These are phyloP conservation scores for Ganoderma meredithae DNA, from an alignment of 1,284 basidiomycete genomes.

Conservation along the genomic window DNA sequence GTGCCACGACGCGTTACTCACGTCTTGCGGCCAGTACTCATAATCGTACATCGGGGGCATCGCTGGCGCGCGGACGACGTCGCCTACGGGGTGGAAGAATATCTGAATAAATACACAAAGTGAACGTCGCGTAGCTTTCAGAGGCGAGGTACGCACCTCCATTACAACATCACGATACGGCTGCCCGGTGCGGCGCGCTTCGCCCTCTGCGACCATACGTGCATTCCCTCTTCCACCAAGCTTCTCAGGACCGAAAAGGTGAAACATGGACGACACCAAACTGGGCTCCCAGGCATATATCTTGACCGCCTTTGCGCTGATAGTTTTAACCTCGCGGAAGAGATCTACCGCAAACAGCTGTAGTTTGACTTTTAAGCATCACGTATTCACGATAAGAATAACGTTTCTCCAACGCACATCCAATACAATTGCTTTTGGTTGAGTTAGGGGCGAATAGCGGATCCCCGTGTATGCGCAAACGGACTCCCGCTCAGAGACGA, in stretches of 20 bases:
- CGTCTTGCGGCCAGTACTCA: conserved; percentile 35
- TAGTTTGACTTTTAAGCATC: background rate
- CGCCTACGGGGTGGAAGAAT: conserved; percentile 9
- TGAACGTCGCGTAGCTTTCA: background rate
- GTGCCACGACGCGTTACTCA: conserved; percentile 13
- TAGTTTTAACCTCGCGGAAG: conserved; percentile 4
- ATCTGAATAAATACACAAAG: conserved; percentile 17
- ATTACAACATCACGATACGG: conserved; percentile 20
- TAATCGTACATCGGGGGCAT: conserved; percentile 37
- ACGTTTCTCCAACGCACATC: background rate
- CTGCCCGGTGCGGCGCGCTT: conserved; percentile 20
- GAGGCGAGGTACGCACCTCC: conserved; percentile 17
- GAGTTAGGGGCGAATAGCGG: conserved; percentile 5
- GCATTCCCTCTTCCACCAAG: conserved; percentile 30
- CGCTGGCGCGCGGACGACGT: conserved; percentile 28
- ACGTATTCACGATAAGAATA: background rate
- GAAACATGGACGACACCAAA: conserved; percentile 20
- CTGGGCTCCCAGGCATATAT: conserved; percentile 30
- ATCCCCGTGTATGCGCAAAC: background rate
- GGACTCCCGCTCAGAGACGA: conserved; percentile 1
- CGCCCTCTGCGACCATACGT: conserved; percentile 23
- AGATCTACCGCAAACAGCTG: conserved; percentile 28
- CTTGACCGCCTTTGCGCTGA: conserved; percentile 24
- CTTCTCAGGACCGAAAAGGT: conserved; percentile 26
- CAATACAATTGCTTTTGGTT: background rate